A percentile compares a stretch with the other conserved stretches of the same genome.
phyloP scores from a whole-genome alignment of 1,284 basidiomycete species.

The Pseudozyma thailandica region DNA sequence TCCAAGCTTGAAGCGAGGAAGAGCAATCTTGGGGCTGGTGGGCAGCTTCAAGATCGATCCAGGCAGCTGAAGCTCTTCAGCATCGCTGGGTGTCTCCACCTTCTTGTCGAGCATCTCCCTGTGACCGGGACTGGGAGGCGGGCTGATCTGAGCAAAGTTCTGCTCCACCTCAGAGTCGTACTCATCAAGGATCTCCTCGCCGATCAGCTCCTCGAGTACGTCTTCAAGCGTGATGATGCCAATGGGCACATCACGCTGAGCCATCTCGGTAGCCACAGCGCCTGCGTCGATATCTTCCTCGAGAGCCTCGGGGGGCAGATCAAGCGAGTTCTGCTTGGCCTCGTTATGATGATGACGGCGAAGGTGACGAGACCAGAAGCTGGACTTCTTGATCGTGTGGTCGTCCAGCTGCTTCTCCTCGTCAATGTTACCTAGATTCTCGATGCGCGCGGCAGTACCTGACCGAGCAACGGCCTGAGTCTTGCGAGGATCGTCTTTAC shows the following conservation, averaged over 20 bases:
- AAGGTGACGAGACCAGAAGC: conserved; percentile 71
- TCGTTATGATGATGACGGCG: conserved; percentile 80
- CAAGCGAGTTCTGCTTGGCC: conserved; percentile 31
- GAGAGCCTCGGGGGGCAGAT: conserved; percentile 72
- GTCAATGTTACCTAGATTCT: conserved; percentile 53
- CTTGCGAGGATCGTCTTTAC: conserved; percentile 43
- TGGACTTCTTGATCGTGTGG: conserved; percentile 64
- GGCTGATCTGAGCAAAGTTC: conserved; percentile 56
- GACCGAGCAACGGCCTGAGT: conserved; percentile 21
- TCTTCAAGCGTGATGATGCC: conserved; percentile 94
- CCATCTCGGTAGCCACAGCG: conserved; percentile 47
- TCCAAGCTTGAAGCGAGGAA: conserved; percentile 46
- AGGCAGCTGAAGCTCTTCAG: conserved; percentile 34
- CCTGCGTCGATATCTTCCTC: conserved; percentile 71
- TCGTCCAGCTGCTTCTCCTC: conserved; percentile 56
- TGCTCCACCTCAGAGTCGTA: conserved; percentile 63
- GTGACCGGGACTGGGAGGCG: conserved; percentile 54
- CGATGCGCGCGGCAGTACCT: conserved; percentile 41
- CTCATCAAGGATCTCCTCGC: conserved; percentile 66
- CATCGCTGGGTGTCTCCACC: conserved; percentile 30
- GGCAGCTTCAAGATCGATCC: conserved; percentile 35
- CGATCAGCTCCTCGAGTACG: conserved; percentile 77
- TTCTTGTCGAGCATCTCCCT: conserved; percentile 40
- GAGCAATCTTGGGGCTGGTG: conserved; percentile 35
- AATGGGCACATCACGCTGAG: conserved; percentile 72